Base-by-base conservation (phyloP, 345 rosid species). In the Citrus mangshanensis region DNA sequence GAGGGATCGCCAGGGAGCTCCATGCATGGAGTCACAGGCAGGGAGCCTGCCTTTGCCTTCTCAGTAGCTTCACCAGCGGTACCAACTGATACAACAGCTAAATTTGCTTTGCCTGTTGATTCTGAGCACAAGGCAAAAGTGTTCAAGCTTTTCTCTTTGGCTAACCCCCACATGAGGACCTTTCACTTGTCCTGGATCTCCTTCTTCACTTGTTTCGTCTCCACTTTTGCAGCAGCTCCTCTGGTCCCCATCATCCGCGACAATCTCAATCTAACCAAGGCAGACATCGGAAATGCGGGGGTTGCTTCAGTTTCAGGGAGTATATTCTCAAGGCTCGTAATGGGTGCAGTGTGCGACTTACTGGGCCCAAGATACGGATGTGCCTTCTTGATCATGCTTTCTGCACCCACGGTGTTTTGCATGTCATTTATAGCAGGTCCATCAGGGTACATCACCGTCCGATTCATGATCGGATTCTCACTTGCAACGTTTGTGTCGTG, bases 401-500 rank as follows among this genome's bases (percentile, higher is more conserved):
- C 92, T 4, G 97, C 98, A 5, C 98, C 98, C 0, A 89, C 95
- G 0, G 98, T 95, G 16, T 93, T 93, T 75, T 95, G 92, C 74
- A 95, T 93, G 98, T 88, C 98, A 12, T 87, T 93, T 49, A 90
- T 91, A 35, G 65, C 87, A 16, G 19, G 73, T 4, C 92, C 98
- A 0, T 89, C 91, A 27, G 97, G 98, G 9, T 93, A 90, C 73
- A 86, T 91, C 16, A 82, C 91, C 1, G 94, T 93, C 27, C 81
- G 98, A 71, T 95, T 95, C 83, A 91, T 95, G 98, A 95, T 95
- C 6, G 98, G 98, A 7, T 95, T 95, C 82, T 95, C 96, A 42
- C 94, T 95, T 0, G 97, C 97, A 1, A 93, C 98, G 0, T 95
- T 95, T 40, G 97, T 95, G 75, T 95, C 98, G 3, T 95, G 97